Evolutionary conservation across 2,329 filamentous ascomycete species (phyloP), one percentile per base, ranked within the genome.

Genomic region (Golovinomyces cichoracearum): DNA sequence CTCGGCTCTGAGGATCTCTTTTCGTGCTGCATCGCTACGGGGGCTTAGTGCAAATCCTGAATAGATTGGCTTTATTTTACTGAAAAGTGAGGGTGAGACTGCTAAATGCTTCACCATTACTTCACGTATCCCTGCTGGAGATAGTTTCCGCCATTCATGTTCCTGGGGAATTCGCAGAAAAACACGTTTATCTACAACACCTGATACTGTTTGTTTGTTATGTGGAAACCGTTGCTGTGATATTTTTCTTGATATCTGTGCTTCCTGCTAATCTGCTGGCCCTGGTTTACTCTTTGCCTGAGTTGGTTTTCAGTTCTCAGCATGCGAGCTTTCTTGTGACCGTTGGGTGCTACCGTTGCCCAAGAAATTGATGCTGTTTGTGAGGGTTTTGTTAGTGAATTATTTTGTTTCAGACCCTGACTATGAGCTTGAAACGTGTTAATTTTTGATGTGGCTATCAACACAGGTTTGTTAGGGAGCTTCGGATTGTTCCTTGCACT

Each of bases 1-100:
- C 17, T 9, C 22, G 10, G 40, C 45, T 48, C 52, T 53, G 48
- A 42, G 45, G 38, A 49, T 46, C 50, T 44, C 45, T 52, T 54
- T 51, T 50, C 41, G 49, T 31, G 49, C 48, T 40, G 53, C 35
- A 47, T 35, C 19, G 31, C 26, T 42, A n/a, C 40, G 23, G n/a
- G 40, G 22, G 17, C 19, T 42, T 25, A 42, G 22, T 13, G 40
- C 40, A 25, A 42, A 22, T 9, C 40, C 40, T 19, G 40, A 25
- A 9, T n/a, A 9, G 12, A 42, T 21, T 25, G 22, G 6, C 17
- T 42, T 25, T 7, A 42, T 23, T 13, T 21, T 42, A 9, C 22
- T 21, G 23, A 42, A 13, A n/a, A 9, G 9, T 22, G 19, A 5
- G 22, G 22, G 22, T n/a, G 40, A 42, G 6, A 42, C 40, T 42